Evolutionary conservation across 1,139 yeast genomes (phyloP), one percentile per base, ranked within the genome.

Genomic region (Ogataea hybrid): DNA sequence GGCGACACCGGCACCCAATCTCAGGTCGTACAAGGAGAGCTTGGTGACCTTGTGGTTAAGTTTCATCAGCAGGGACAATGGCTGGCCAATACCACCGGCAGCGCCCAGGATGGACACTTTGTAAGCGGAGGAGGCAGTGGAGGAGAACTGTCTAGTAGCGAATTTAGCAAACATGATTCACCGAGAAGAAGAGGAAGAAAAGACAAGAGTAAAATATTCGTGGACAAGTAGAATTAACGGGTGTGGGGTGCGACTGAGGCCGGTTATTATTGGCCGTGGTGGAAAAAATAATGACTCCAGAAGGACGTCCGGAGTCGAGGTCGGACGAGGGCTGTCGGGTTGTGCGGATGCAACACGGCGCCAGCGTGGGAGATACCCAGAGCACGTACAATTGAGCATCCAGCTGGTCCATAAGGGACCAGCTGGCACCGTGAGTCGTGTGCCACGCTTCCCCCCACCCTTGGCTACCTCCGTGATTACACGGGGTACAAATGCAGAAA

Each of bases 81-180:
- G 98, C 75, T 92, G 98, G 56, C 98, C 98, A 66, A 92, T 92
- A 71, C 98, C 98, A 70, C 98, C 97, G 57, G 90, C 89, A 58
- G 96, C 97, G 68, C 97, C 97, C 57, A 85, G 76, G 58, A 89
- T 96, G 63, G 96, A 78, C 50, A 89, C 96, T 69, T 84, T 84
- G 75, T 82, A 83, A 54, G 84, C 81, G 53, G 75, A 66, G 48
- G 80, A 61, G 49, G 84, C 71, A 37, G 87, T 65, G 43, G 89
- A 73, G 34, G 84, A 77, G 71, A 85, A 84, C 49, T 82, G 82
- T 58, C 65, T 61, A 35, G 50, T 42, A 22, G 62, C 50, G 41
- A 54, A 28, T 65, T 75, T 70, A 49, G 84, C 50, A 30, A 61
- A 49, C 63, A 60, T 60, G 18, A 25, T 25, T 16, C 14, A 18